phyloP scores from a whole-genome alignment of 2,329 filamentous ascomycete species.

The Paecilomyces fulvus region DNA sequence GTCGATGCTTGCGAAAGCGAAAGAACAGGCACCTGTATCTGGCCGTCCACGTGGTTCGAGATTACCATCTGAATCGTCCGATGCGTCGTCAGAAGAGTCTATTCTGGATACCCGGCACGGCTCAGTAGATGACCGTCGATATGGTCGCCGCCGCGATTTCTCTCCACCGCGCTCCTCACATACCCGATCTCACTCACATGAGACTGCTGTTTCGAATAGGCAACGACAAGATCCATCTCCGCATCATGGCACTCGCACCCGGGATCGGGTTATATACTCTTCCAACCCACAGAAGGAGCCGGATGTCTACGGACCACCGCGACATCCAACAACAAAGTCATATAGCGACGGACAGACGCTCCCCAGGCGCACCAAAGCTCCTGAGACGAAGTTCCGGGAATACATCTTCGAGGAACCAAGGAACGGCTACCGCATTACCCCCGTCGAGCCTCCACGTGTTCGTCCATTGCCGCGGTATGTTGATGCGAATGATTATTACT shows the following conservation, averaged over 20 bases:
- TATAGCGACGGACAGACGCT: conserved; percentile 7
- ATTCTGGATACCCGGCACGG: conserved; percentile 5
- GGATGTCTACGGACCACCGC: not conserved
- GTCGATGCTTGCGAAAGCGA: not conserved
- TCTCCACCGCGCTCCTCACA: conserved; percentile 17
- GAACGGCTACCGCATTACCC: conserved; percentile 11
- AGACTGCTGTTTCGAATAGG: conserved; percentile 22
- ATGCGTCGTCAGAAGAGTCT: conserved; percentile 22
- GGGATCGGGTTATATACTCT: not conserved
- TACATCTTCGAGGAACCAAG: conserved; percentile 15
- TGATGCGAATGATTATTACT: conserved; percentile 2
- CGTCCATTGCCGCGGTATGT: conserved; percentile 10
- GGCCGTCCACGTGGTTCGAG: not conserved
- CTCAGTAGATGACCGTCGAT: conserved; percentile 7
- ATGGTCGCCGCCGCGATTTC: conserved; percentile 14
- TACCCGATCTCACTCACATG: conserved; percentile 29
- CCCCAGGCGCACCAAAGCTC: conserved; percentile 9
- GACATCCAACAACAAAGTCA: conserved; percentile 3
- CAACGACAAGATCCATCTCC: conserved; percentile 19
- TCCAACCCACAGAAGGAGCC: not conserved
- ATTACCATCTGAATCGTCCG: conserved; percentile 8
- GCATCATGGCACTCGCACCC: conserved; percentile 8
- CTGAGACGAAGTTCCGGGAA: conserved; percentile 17
- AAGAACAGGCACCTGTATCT: not conserved
- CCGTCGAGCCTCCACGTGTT: conserved; percentile 7